A percentile compares a stretch with the other conserved stretches of the same genome.
Conservation (phyloP, 2,329 filamentous ascomycete genomes). For the Paecilomyces niveus region DNA sequence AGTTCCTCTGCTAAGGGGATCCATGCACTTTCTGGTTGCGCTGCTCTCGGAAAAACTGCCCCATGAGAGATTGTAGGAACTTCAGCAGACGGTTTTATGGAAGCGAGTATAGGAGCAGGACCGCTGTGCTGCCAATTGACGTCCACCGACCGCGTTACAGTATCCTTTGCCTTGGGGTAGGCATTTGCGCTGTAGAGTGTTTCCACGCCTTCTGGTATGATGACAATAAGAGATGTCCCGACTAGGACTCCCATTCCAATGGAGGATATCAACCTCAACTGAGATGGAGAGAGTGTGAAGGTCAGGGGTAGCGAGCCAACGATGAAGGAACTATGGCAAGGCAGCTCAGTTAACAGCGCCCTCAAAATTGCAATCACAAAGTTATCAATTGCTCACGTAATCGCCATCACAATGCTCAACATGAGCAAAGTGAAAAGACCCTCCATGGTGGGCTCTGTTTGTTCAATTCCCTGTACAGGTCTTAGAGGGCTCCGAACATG, state of each 20-base stretch:
- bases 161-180: constrained; percentile 21
- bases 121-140: constrained; percentile 20
- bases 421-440: constrained; percentile 59
- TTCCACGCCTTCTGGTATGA: constrained; percentile 94
- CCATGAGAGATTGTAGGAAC: background rate
- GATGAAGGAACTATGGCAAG: constrained; percentile 68
- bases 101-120: constrained; percentile 12
- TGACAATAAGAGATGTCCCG: constrained; percentile 90
- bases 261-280: constrained; percentile 82
- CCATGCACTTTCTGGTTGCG: background rate
- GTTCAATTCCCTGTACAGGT: constrained; percentile 14
- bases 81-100: constrained; percentile 1
- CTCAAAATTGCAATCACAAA: constrained; percentile 1
- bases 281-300: constrained; percentile 77
- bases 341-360: constrained; percentile 4
- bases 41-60: constrained; percentile 2
- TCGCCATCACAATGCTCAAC: constrained; percentile 59
- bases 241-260: constrained; percentile 91
- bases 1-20: constrained; percentile 2
- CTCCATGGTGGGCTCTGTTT: constrained; percentile 45
- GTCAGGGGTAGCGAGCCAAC: constrained; percentile 86
- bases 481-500: constrained; percentile 24
- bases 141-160: constrained; percentile 19
- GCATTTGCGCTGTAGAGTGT: constrained; percentile 62
- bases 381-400: constrained; percentile 44